Evolutionary conservation across 129 eudicot genomes (phyloP).

Genomic region (Pulicaria dysenterica): DNA sequence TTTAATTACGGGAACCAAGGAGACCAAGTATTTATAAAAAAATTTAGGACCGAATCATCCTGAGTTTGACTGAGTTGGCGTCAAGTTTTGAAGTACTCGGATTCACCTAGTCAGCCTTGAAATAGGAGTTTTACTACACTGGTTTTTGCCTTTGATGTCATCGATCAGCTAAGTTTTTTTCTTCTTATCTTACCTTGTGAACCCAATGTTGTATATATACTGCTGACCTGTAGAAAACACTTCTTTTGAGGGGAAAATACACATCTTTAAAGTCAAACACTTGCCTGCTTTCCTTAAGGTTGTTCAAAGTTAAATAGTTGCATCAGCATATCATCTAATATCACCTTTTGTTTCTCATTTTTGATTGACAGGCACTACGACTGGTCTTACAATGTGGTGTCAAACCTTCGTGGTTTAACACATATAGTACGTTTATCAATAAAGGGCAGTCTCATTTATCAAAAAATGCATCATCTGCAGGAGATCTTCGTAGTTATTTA

Average conservation of each 20-base stretch:
- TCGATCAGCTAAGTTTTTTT: not conserved
- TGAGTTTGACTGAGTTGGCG: no score
- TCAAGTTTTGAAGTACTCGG: no score
- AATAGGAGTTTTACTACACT: no score
- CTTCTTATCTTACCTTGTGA: slow-evolving; percentile 6
- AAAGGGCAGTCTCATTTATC: slow-evolving; percentile 41
- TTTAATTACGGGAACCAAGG: no score
- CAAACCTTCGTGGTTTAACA: slow-evolving; percentile 82
- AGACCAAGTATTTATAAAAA: no score
- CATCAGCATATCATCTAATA: no score
- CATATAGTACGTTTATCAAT: slow-evolving; percentile 38
- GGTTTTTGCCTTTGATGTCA: not conserved
- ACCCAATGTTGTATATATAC: not conserved
- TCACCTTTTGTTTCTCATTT: not conserved
- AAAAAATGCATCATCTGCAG: slow-evolving; percentile 48
- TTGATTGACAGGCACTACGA: slow-evolving; percentile 69
- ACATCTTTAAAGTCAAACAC: not conserved
- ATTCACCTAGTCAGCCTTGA: no score
- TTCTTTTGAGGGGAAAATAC: not conserved
- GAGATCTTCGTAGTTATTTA: slow-evolving; percentile 93
- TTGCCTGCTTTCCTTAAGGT: not conserved
- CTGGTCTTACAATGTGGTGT: slow-evolving; percentile 93
- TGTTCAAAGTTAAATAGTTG: not conserved
- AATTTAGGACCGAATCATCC: no score
- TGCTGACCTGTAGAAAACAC: slow-evolving; percentile 10